phyloP scores from a whole-genome alignment of 164 flowering plant species.

The Vitis rupestris region DNA sequence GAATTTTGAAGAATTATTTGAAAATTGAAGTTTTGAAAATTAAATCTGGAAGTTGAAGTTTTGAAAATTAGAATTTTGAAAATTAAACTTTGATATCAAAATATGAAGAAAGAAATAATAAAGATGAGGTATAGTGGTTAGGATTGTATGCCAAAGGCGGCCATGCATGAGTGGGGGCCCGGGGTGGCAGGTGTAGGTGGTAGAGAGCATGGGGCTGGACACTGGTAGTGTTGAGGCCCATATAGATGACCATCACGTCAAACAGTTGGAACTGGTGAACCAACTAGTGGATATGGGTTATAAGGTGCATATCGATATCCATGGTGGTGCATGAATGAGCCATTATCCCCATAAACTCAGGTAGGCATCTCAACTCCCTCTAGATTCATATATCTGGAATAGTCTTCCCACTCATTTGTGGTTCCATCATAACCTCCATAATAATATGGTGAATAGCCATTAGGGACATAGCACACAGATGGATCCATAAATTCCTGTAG shows the following conservation, averaged over 20 bases:
- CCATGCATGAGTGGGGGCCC: too few species aligned
- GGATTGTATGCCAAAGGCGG: too few species aligned
- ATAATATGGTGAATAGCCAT: constrained; percentile 36
- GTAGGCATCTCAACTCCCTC: constrained; percentile 66
- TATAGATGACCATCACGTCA: constrained; percentile 79
- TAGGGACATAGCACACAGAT: constrained; percentile 29
- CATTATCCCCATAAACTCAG: constrained; percentile 68
- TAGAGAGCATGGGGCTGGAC: constrained; percentile 56
- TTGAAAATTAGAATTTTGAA: too few species aligned
- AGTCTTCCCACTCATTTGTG: constrained; percentile 61
- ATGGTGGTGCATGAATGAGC: constrained; percentile 56
- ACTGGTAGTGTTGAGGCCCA: constrained; percentile 80
- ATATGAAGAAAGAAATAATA: too few species aligned
- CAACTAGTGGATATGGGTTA: constrained; percentile 65
- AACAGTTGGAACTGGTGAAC: constrained; percentile 64
- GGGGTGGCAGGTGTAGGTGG: constrained; percentile 11
- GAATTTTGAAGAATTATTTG: too few species aligned
- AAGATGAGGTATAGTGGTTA: too few species aligned
- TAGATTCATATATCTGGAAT: constrained; percentile 42
- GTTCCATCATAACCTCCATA: constrained; percentile 60
- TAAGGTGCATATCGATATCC: constrained; percentile 78
- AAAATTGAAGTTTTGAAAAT: too few species aligned
- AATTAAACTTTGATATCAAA: too few species aligned
- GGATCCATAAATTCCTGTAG: constrained; percentile 35
- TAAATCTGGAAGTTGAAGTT: too few species aligned